Percentiles rank a stretch among this genome's conserved stretches.
phyloP scores from a whole-genome alignment of 192 early-diverging fungal species.

The Rhizoclosmatium sp. region DNA sequence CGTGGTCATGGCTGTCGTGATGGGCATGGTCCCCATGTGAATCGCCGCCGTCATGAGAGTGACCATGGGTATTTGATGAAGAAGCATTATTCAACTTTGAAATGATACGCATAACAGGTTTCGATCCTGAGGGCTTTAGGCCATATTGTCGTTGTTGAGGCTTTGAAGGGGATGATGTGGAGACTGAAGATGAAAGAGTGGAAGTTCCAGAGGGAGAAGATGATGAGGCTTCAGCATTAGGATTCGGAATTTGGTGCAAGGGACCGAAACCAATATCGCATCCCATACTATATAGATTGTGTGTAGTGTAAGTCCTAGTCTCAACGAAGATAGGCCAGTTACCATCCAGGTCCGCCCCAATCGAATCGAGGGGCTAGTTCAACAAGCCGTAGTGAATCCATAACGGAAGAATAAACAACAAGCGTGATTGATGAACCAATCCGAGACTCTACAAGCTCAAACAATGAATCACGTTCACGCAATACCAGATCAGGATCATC shows the following conservation, averaged over 20 bases:
- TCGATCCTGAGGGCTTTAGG: neutral
- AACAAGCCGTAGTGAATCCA: conserved; percentile 24
- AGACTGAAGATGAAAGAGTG: no score
- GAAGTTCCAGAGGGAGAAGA: no score
- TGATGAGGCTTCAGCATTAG: neutral
- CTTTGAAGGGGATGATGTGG: neutral
- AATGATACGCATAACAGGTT: conserved; percentile 24
- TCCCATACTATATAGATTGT: conserved; percentile 11
- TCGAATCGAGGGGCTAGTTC: conserved; percentile 16
- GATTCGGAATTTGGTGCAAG: conserved; percentile 19
- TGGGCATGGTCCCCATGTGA: neutral
- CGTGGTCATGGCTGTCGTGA: neutral
- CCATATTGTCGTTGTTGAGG: neutral
- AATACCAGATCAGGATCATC: neutral
- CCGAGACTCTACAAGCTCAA: conserved; percentile 18
- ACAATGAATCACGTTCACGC: conserved; percentile 15
- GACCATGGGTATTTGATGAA: neutral
- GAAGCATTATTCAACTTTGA: neutral
- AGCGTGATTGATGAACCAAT: conserved; percentile 11
- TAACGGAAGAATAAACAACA: conserved; percentile 22
- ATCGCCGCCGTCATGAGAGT: neutral
- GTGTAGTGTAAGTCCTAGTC: neutral
- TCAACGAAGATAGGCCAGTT: neutral
- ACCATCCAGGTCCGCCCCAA: conserved; percentile 42
- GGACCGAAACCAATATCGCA: conserved; percentile 37